A percentile compares a stretch with the other conserved stretches of the same genome.
Conservation (phyloP, 1,284 basidiomycete species). For the Trametes hirsuta region DNA sequence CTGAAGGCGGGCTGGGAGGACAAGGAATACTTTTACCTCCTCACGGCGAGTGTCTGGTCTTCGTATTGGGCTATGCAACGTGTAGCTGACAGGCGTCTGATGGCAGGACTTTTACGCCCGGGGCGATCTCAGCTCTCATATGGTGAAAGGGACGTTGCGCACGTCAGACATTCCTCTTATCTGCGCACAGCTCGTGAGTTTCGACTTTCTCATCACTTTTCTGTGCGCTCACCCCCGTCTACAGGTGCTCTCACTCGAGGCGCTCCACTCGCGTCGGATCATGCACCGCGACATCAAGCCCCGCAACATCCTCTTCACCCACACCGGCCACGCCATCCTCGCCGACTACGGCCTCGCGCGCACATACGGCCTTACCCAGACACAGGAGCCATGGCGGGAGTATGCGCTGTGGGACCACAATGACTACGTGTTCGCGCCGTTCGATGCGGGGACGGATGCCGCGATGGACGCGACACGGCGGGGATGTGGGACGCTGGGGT, state of each 20-base stretch:
- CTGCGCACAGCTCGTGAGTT: conserved; percentile 30
- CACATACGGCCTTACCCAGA: conserved; percentile 49
- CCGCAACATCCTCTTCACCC: conserved; percentile 68
- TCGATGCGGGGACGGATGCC: neutral
- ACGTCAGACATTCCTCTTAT: conserved; percentile 3
- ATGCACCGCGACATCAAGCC: conserved; percentile 46
- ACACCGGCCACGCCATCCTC: conserved; percentile 62
- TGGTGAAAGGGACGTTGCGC: neutral
- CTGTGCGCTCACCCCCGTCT: conserved; percentile 36
- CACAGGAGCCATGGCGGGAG: conserved; percentile 14
- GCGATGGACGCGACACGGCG: conserved; percentile 7
- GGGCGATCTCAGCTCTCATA: conserved; percentile 26
- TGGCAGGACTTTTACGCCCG: conserved; percentile 25
- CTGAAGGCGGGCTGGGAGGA: conserved; percentile 32
- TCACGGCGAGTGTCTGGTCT: conserved; percentile 19
- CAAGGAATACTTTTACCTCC: conserved; percentile 33
- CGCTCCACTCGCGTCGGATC: conserved; percentile 50
- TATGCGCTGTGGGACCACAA: conserved; percentile 6
- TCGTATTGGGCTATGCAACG: too few relatives aligned
- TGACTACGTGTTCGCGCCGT: neutral
- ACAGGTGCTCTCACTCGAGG: conserved; percentile 27
- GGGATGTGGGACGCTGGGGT: conserved; percentile 44
- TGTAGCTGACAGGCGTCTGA: neutral
- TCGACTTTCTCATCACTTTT: conserved; percentile 34
- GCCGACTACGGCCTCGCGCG: conserved; percentile 65